phyloP scores from a whole-genome alignment of 495 filamentous ascomycete species.

The Penicillium paradoxum region DNA sequence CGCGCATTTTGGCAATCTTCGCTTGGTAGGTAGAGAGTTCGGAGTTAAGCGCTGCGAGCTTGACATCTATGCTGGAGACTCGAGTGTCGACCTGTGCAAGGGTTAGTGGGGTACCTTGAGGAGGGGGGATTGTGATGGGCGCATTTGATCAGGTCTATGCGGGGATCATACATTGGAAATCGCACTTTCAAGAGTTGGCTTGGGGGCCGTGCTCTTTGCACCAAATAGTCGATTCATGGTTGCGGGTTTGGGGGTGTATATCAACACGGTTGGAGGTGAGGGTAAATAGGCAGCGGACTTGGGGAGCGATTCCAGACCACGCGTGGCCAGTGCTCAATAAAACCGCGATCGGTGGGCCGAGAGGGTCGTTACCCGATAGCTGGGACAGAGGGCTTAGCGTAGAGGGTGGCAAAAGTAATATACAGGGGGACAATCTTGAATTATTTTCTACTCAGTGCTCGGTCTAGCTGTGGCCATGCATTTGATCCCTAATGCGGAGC shows the following conservation, averaged over 20 bases:
- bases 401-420: neutral
- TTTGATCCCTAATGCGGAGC: neutral
- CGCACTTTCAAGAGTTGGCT: slow-evolving; percentile 81
- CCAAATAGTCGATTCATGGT: slow-evolving; percentile 97
- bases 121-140: slow-evolving; percentile 2
- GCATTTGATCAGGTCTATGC: neutral
- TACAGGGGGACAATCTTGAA: neutral
- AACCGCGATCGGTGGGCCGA: slow-evolving; percentile 5
- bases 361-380: neutral
- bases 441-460: neutral
- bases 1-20: slow-evolving; percentile 88
- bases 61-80: slow-evolving; percentile 87
- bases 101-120: slow-evolving; percentile 2
- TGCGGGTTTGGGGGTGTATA: slow-evolving; percentile 4
- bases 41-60: slow-evolving; percentile 84
- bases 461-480: neutral
- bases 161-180: slow-evolving; percentile 65
- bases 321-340: slow-evolving; percentile 8
- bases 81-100: slow-evolving; percentile 66
- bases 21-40: slow-evolving; percentile 86
- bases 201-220: slow-evolving; percentile 79
- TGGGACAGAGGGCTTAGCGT: neutral
- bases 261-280: slow-evolving; percentile 4
- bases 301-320: neutral
- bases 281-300: neutral